A percentile compares a stretch with the other conserved stretches of the same genome.
Conservation (phyloP, 345 rosid species). For the Eucalyptus rudis region DNA sequence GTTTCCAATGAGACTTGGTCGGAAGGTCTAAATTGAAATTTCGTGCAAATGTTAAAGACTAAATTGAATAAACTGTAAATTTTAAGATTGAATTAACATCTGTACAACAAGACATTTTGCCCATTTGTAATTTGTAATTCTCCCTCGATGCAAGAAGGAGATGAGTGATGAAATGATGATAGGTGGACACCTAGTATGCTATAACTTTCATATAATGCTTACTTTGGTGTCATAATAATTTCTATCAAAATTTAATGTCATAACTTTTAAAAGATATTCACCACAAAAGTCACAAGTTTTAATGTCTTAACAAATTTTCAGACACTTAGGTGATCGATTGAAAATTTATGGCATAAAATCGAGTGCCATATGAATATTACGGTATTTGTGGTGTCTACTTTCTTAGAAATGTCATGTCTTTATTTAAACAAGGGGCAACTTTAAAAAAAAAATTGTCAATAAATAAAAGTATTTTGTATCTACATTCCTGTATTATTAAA, state of each 20-base stretch:
- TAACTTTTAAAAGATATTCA: not conserved
- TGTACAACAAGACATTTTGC: not conserved
- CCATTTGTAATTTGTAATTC: not conserved
- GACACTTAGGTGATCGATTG: not conserved
- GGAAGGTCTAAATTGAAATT: not conserved
- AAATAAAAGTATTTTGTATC: too few species aligned
- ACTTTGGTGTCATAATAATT: not conserved
- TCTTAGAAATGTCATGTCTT: not conserved
- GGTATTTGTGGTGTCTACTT: not conserved
- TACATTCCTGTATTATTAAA: not conserved
- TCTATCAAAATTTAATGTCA: not conserved
- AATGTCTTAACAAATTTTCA: not conserved
- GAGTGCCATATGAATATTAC: rapidly evolving
- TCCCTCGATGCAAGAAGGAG: not conserved
- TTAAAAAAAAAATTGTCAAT: too few species aligned
- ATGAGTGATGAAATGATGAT: not conserved
- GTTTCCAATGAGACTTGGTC: too few species aligned
- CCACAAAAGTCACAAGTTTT: not conserved
- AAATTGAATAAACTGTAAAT: too few species aligned
- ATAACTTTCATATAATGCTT: not conserved
- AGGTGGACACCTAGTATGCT: rapidly evolving
- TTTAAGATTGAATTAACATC: rapidly evolving
- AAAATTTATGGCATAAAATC: not conserved
- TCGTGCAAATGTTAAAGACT: rapidly evolving
- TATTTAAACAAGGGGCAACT: not conserved